A percentile compares a stretch with the other conserved stretches of the same genome.
These are phyloP conservation scores for Wickerhamomyces chaumierensis DNA, from an alignment of 805 yeast genomes.

Conservation along the genomic window DNA sequence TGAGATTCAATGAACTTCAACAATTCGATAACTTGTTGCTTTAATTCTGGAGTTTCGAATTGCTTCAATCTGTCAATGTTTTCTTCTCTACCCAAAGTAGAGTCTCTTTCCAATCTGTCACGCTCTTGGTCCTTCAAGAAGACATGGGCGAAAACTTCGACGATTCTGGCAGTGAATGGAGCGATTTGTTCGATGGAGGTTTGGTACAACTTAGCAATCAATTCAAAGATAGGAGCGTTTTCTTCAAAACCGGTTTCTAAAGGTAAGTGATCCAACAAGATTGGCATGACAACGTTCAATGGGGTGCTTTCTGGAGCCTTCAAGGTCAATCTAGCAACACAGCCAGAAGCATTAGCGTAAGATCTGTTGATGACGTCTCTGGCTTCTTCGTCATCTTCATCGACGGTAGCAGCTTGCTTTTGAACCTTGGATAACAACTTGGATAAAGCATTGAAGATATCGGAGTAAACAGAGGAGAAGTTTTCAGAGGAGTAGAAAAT, in stretches of 20 bases:
- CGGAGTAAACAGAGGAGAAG: slow-evolving; percentile 51
- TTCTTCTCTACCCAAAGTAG: slow-evolving; percentile 81
- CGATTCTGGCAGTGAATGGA: slow-evolving; percentile 44
- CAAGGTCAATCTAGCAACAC: slow-evolving; percentile 86
- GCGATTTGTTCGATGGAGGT: slow-evolving; percentile 44
- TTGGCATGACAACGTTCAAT: slow-evolving; percentile 63
- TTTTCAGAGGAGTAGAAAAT: slow-evolving; percentile 29
- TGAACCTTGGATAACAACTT: slow-evolving; percentile 72
- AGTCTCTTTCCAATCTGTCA: slow-evolving; percentile 54
- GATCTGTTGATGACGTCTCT: slow-evolving; percentile 74
- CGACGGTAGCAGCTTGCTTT: slow-evolving; percentile 43
- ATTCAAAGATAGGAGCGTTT: slow-evolving; percentile 78
- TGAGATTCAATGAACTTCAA: slow-evolving; percentile 62
- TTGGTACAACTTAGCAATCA: slow-evolving; percentile 64
- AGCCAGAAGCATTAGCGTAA: slow-evolving; percentile 91
- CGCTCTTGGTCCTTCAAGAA: slow-evolving; percentile 70
- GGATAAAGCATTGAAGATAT: slow-evolving; percentile 55
- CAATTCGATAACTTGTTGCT: slow-evolving; percentile 52
- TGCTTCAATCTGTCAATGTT: slow-evolving; percentile 68
- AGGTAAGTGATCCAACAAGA: slow-evolving; percentile 69
- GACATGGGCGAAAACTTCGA: slow-evolving; percentile 57
- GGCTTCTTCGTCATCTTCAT: slow-evolving; percentile 63
- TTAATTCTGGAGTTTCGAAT: slow-evolving; percentile 61
- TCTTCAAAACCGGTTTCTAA: slow-evolving; percentile 84
- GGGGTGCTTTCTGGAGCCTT: slow-evolving; percentile 68